Percentiles rank a stretch among this genome's conserved stretches.
Evolutionary conservation across 2,329 filamentous ascomycete genomes (phyloP).

Genomic region (Amauroascus verrucosus): DNA sequence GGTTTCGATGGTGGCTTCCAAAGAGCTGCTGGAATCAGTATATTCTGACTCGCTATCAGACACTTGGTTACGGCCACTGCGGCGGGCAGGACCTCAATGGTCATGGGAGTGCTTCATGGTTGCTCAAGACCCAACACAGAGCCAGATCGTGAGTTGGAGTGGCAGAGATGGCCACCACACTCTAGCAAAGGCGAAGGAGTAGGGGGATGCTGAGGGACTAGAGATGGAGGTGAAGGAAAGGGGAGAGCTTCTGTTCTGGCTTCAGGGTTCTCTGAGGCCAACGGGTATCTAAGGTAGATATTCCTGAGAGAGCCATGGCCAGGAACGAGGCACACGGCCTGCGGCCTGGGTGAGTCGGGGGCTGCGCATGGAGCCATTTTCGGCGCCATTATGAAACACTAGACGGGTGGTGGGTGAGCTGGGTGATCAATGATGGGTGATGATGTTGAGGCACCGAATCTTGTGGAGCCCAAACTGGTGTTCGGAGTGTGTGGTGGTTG

Average conservation of each 20-base stretch:
- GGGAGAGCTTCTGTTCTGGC: background rate
- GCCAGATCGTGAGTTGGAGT: background rate
- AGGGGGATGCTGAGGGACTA: background rate
- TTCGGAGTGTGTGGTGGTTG: background rate
- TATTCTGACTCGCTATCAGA: slow-evolving; percentile 3
- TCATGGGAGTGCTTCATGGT: background rate
- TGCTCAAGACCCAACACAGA: background rate
- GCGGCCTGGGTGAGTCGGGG: background rate
- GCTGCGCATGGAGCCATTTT: background rate
- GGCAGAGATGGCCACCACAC: background rate
- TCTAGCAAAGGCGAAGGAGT: background rate
- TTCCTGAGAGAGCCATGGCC: background rate
- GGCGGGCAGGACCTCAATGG: background rate
- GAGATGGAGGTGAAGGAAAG: background rate
- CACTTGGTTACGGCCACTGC: background rate
- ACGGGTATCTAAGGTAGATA: background rate
- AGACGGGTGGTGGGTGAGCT: slow-evolving; percentile 1
- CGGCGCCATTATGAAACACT: background rate
- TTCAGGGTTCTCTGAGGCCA: background rate
- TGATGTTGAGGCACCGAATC: background rate
- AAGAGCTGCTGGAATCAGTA: background rate
- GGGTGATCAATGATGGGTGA: background rate
- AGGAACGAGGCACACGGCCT: background rate
- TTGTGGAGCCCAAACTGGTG: slow-evolving; percentile 1
- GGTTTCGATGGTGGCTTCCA: background rate